These are phyloP conservation scores for Neofusicoccum kwambonambiense DNA, from an alignment of 2,329 filamentous ascomycete genomes.

Conservation along the genomic window DNA sequence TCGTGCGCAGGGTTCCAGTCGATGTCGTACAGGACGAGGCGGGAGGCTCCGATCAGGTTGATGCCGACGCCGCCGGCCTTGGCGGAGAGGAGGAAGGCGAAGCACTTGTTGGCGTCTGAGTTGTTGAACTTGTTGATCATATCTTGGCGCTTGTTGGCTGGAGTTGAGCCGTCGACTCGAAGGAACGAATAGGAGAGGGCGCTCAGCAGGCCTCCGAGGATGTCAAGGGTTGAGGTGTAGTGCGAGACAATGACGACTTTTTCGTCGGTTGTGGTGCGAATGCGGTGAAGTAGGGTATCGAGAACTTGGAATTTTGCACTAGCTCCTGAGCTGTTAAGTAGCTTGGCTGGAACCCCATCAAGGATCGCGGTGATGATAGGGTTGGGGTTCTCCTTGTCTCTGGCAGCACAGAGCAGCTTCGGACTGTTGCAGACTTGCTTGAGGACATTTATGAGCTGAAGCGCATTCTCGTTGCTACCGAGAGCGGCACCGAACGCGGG, in stretches of 20 bases:
- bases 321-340: conserved; percentile 57
- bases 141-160: conserved; percentile 62
- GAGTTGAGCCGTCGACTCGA: conserved; percentile 68
- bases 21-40: conserved; percentile 69
- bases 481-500: conserved; percentile 62
- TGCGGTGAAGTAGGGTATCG: conserved; percentile 61
- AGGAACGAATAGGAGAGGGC: conserved; percentile 61
- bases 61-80: conserved; percentile 70
- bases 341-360: conserved; percentile 54
- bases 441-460: conserved; percentile 69
- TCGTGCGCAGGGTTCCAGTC: conserved; percentile 77
- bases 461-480: conserved; percentile 60
- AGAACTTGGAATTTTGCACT: conserved; percentile 68
- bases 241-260: conserved; percentile 76
- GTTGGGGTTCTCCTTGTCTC: conserved; percentile 40
- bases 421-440: conserved; percentile 76
- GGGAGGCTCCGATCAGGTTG: conserved; percentile 69
- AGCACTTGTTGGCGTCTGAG: conserved; percentile 53
- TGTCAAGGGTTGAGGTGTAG: conserved; percentile 69
- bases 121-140: conserved; percentile 71
- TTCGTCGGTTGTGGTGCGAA: conserved; percentile 62
- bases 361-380: conserved; percentile 46
- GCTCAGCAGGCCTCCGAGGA: conserved; percentile 61
- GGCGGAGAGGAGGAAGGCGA: conserved; percentile 70
- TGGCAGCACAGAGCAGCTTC: conserved; percentile 55